Base-by-base conservation (phyloP, 345 rosid genomes). In the Ceriops zippeliana region DNA sequence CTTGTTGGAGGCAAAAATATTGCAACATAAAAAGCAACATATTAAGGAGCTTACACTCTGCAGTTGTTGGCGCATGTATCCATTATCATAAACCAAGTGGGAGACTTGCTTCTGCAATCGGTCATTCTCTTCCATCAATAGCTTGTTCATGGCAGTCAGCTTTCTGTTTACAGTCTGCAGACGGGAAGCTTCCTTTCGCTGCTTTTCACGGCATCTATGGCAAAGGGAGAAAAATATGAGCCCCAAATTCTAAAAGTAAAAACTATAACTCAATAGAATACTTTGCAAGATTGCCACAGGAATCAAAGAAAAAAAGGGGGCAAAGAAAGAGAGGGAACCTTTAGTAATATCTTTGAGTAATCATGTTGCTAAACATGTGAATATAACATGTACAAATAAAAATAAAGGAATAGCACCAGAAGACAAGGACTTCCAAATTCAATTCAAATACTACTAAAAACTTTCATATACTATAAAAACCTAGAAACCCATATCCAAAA, bases 51-150 rank as follows among this genome's bases (percentile, higher is more conserved):
- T 76, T 75, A 89, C 96, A 65, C 70, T 84, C 5, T 84, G 89
- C 76, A 91, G 67, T 77, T 93, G 91, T n/a, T 83, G 85, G 63
- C 83, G 86, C 95, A 91, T 88, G 83, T 68, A 86, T 38, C 98
- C 96, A 78, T 93, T 93, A 76, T 93, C 96, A 53, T 91, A 93
- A 65, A 93, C 97, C 82, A 93, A 82, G 35, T 93, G 93, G 0
- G 98, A 93, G 63, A 93, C 97, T 85, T 93, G 98, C 86, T 93
- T 93, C 86, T 93, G 98, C 70, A 93, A 67, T 47, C 98, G 88
- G 70, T 93, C 98, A 76, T 93, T 93, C 87, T 93, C 98, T 84
- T 93, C 98, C 97, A 93, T 89, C 80, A 93, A 76, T 76, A 93
- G 85, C 79, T 93, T 93, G 78, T 93, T 93, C 97, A 93, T 89